Evolutionary conservation across 352 stramenopile species (phyloP).

Genomic region (Pythium chondricola): DNA sequence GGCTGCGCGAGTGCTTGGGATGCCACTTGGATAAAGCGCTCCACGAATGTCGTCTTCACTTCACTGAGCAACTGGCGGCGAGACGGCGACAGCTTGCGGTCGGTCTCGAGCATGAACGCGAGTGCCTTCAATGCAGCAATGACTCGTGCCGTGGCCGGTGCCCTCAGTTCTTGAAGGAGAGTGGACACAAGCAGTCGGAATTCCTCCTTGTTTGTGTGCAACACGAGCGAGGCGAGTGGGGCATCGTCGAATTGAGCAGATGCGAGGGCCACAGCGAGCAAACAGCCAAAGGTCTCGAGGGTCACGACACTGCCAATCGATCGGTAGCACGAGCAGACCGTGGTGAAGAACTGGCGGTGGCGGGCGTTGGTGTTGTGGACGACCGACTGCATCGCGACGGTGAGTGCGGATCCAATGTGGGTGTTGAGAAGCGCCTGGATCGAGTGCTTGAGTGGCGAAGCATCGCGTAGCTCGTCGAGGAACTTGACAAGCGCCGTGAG

Average conservation of each 20-base stretch:
- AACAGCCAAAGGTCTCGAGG: constrained; percentile 53
- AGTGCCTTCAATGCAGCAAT: constrained; percentile 46
- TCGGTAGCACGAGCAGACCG: constrained; percentile 47
- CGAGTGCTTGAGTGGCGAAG: constrained; percentile 1
- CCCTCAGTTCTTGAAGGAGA: constrained; percentile 43
- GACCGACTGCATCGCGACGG: constrained; percentile 39
- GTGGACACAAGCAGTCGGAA: constrained; percentile 59
- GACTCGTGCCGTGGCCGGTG: constrained; percentile 31
- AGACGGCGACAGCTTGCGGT: constrained; percentile 49
- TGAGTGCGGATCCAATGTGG: constrained; percentile 27
- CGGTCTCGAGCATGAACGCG: constrained; percentile 43
- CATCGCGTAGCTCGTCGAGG: too few relatives aligned
- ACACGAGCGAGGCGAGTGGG: constrained; percentile 22
- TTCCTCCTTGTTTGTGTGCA: constrained; percentile 65
- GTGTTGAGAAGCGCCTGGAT: constrained; percentile 8
- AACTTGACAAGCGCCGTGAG: constrained; percentile 54
- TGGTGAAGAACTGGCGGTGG: constrained; percentile 30
- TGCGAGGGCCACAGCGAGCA: constrained; percentile 47
- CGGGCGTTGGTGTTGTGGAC: constrained; percentile 8
- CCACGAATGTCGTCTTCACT: constrained; percentile 43
- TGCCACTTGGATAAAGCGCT: constrained; percentile 30
- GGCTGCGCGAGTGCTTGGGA: constrained; percentile 21
- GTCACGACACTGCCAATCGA: constrained; percentile 36
- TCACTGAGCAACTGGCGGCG: constrained; percentile 46
- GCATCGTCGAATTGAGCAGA: constrained; percentile 9